Evolutionary conservation across 1,284 basidiomycete species (phyloP).

Genomic region (Chalciporus sp.): DNA sequence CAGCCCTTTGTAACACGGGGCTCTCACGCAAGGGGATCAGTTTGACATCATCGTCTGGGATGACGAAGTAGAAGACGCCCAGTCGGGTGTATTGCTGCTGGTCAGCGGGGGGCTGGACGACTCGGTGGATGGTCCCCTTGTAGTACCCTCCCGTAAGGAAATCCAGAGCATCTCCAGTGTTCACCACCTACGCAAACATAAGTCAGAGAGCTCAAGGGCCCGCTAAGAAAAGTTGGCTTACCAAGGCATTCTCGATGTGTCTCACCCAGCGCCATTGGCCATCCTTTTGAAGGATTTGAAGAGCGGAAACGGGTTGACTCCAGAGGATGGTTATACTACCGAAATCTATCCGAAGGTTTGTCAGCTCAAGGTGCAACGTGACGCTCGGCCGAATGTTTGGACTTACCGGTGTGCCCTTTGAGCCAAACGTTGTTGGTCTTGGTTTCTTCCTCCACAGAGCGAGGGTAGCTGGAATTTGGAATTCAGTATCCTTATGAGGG

Average conservation of each 20-base stretch:
- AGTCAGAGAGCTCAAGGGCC: not conserved
- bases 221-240: constrained; percentile 24
- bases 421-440: constrained; percentile 60
- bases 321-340: constrained; percentile 61
- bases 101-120: constrained; percentile 45
- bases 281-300: constrained; percentile 57
- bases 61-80: constrained; percentile 48
- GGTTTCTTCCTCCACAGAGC: constrained; percentile 53
- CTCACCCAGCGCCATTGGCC: constrained; percentile 61
- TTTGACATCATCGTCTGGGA: constrained; percentile 34
- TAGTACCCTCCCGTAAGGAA: constrained; percentile 59
- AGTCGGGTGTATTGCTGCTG: constrained; percentile 42
- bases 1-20: constrained; percentile 34
- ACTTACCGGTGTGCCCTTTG: constrained; percentile 61
- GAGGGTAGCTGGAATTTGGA: constrained; percentile 39
- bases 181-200: constrained; percentile 41
- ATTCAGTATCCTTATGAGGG: not conserved
- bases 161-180: constrained; percentile 59
- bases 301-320: constrained; percentile 59
- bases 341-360: constrained; percentile 43
- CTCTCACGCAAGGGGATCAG: constrained; percentile 36
- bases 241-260: constrained; percentile 62
- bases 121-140: constrained; percentile 48
- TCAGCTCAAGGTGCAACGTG: not conserved
- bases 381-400: not conserved